Percentiles rank a stretch among this genome's conserved stretches.
phyloP scores from a whole-genome alignment of 148 eudicot genomes.

The Nepenthes mirabilis region DNA sequence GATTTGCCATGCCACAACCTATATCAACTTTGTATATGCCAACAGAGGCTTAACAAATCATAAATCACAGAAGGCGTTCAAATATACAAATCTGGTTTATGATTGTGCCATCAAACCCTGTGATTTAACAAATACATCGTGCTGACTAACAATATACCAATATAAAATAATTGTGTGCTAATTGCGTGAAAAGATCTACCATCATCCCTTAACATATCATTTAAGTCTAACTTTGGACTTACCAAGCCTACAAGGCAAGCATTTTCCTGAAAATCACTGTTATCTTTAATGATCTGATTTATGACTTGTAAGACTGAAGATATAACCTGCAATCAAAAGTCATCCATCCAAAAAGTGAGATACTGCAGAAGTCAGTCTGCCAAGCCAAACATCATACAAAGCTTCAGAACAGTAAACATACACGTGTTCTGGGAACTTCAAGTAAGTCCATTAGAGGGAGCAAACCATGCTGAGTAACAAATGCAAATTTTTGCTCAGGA shows the following conservation, averaged over 20 bases:
- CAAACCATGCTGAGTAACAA: conserved; percentile 85
- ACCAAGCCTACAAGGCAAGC: conserved; percentile 98
- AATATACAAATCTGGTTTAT: too few relatives aligned
- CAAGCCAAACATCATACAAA: conserved; percentile 1
- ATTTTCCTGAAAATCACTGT: conserved; percentile 81
- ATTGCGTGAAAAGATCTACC: conserved; percentile 28
- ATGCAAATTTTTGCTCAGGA: conserved; percentile 81
- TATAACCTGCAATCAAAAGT: conserved; percentile 51
- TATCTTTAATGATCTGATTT: conserved; percentile 82
- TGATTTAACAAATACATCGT: too few relatives aligned
- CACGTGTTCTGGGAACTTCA: conserved; percentile 77
- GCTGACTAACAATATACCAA: too few relatives aligned
- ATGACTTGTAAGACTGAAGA: conserved; percentile 91
- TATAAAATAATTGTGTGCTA: too few relatives aligned
- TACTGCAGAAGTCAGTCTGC: neutral
- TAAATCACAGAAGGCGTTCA: too few relatives aligned
- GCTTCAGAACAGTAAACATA: conserved; percentile 26
- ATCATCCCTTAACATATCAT: too few relatives aligned
- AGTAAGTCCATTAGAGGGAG: conserved; percentile 93
- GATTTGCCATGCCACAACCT: too few relatives aligned
- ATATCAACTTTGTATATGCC: too few relatives aligned
- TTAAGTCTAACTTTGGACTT: conserved; percentile 18
- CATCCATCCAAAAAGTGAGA: neutral
- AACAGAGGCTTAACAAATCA: too few relatives aligned
- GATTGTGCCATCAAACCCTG: too few relatives aligned